A percentile compares a stretch with the other conserved stretches of the same genome.
These are phyloP conservation scores for Pneumocystis murina DNA, from an alignment of 1,139 yeast species.

Conservation along the genomic window DNA sequence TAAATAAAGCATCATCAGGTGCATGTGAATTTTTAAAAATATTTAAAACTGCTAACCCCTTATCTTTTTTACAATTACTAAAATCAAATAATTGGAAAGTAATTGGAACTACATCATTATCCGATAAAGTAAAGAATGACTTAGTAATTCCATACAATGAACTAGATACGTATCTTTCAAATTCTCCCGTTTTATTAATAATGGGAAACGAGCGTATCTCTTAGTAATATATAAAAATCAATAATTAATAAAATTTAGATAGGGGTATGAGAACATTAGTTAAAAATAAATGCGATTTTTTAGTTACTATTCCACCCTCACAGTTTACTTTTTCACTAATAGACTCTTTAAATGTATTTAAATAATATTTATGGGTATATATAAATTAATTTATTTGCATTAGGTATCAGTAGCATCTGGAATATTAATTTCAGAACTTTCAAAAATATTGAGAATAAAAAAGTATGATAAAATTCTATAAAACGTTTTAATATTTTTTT, in stretches of 20 bases:
- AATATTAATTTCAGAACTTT: background rate
- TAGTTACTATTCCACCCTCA: background rate
- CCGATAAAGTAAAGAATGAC: background rate
- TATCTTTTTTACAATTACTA: slow-evolving; percentile 45
- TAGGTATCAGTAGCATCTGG: background rate
- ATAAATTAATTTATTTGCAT: background rate
- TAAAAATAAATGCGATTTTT: background rate
- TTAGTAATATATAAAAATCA: background rate
- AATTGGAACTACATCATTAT: slow-evolving; percentile 41
- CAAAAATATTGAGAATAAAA: background rate
- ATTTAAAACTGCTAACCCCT: slow-evolving; percentile 41
- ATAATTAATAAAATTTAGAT: background rate
- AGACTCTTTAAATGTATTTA: background rate
- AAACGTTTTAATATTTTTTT: background rate
- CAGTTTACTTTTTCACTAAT: background rate
- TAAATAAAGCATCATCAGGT: slow-evolving; percentile 76
- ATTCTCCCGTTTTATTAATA: background rate
- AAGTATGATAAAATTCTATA: background rate
- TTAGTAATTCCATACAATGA: background rate
- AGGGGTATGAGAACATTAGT: background rate
- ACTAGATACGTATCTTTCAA: background rate
- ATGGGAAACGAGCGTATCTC: background rate
- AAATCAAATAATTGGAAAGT: slow-evolving; percentile 54
- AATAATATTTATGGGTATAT: background rate
- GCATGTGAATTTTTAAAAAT: slow-evolving; percentile 63